Evolutionary conservation across 2,329 filamentous ascomycete genomes (phyloP).

Genomic region (Diplodia seriata): DNA sequence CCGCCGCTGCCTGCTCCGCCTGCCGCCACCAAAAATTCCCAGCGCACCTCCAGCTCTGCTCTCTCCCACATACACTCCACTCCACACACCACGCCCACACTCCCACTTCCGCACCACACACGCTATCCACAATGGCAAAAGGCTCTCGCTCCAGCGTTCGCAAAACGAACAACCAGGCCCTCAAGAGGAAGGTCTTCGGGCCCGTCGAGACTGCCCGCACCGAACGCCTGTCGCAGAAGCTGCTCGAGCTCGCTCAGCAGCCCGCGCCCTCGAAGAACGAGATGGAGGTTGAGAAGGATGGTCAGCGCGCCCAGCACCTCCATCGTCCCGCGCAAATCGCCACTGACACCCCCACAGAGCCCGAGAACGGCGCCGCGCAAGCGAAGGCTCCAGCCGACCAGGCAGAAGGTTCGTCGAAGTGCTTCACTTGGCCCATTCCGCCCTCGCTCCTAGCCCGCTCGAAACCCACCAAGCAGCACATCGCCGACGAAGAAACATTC

Average conservation of each 20-base stretch:
- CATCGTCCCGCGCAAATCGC: neutral
- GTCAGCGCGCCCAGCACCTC: neutral
- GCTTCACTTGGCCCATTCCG: constrained; percentile 33
- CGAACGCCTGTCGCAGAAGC: constrained; percentile 83
- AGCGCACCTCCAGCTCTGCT: neutral
- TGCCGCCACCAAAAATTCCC: constrained; percentile 26
- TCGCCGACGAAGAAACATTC: constrained; percentile 42
- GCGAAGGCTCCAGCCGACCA: constrained; percentile 29
- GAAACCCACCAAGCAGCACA: constrained; percentile 21
- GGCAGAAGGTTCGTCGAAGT: constrained; percentile 35
- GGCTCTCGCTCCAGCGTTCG: constrained; percentile 77
- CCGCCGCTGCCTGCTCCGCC: neutral
- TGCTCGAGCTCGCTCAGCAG: constrained; percentile 79
- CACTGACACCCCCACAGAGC: constrained; percentile 30
- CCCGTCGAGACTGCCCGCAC: constrained; percentile 80
- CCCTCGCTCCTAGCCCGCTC: constrained; percentile 24
- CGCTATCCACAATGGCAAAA: constrained; percentile 75
- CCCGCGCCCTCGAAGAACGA: constrained; percentile 65
- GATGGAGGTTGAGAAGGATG: constrained; percentile 51
- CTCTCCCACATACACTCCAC: constrained; percentile 33
- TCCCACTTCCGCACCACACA: constrained; percentile 38
- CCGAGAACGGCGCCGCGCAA: constrained; percentile 26
- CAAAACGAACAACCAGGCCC: constrained; percentile 82
- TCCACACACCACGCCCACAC: constrained; percentile 20
- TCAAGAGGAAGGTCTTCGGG: constrained; percentile 83